Evolutionary conservation across 2,329 filamentous ascomycete genomes (phyloP).

Genomic region (Cladophialophora chaetospira): DNA sequence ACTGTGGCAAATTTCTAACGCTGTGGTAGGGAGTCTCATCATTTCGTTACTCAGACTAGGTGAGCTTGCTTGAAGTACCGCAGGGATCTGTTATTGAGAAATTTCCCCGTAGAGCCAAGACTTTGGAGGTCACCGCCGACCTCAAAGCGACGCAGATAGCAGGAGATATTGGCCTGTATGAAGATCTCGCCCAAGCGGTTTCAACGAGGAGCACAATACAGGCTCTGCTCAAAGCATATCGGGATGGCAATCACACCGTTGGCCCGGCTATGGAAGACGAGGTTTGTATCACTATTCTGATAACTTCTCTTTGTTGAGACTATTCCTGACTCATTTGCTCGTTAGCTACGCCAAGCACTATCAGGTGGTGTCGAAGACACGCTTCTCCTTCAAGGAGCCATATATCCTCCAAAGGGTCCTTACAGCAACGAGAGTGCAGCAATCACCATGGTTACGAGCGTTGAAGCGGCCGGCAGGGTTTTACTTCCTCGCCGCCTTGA

Average conservation of each 20-base stretch:
- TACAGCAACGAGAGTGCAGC: constrained; percentile 51
- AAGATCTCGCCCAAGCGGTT: constrained; percentile 72
- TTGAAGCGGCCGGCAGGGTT: constrained; percentile 44
- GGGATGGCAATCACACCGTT: constrained; percentile 52
- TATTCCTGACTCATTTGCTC: neutral
- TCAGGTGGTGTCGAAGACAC: constrained; percentile 63
- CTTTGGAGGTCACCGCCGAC: constrained; percentile 75
- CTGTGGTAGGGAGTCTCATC: neutral
- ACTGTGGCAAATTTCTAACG: too few relatives aligned
- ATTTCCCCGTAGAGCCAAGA: constrained; percentile 58
- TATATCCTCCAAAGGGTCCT: constrained; percentile 69
- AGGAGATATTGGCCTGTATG: constrained; percentile 74
- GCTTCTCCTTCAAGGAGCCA: constrained; percentile 64
- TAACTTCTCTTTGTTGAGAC: neutral
- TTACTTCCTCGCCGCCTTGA: constrained; percentile 61
- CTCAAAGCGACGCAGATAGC: constrained; percentile 80
- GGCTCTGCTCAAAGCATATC: constrained; percentile 51
- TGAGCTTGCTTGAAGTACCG: neutral
- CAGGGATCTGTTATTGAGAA: too few relatives aligned
- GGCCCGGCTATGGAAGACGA: constrained; percentile 19
- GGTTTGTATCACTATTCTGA: constrained; percentile 3
- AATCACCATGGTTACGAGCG: constrained; percentile 64
- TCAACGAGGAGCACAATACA: constrained; percentile 62
- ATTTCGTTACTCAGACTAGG: neutral
- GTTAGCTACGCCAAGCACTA: constrained; percentile 61